phyloP scores from a whole-genome alignment of 495 filamentous ascomycete genomes.

The Hypoxylon fuscum region DNA sequence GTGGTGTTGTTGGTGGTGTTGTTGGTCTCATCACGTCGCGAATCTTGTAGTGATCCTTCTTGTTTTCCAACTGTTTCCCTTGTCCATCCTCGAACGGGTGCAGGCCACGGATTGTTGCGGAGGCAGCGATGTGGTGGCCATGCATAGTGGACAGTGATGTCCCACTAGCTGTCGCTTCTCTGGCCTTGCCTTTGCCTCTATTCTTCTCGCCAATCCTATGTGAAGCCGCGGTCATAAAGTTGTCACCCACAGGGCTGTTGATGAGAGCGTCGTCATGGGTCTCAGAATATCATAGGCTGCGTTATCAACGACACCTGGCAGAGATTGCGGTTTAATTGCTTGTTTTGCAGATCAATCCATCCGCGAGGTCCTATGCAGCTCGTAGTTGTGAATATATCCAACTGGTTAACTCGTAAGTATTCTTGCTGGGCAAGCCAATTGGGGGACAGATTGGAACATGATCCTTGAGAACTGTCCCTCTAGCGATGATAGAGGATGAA shows the following conservation, averaged over 20 bases:
- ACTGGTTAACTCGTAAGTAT: slow-evolving; percentile 2
- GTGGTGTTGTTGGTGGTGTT: no score
- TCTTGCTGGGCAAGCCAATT: slow-evolving; percentile 1
- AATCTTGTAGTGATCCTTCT: no score
- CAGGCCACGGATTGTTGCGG: no score
- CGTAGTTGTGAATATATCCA: slow-evolving; percentile 4
- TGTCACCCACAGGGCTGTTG: slow-evolving; percentile 3
- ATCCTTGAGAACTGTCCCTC: slow-evolving; percentile 7
- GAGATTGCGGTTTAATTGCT: slow-evolving; percentile 3
- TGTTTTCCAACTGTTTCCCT: no score
- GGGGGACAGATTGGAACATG: background rate
- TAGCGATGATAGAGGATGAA: no score
- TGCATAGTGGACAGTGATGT: no score
- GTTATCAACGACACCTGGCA: slow-evolving; percentile 3
- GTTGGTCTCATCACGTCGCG: no score
- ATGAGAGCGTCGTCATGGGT: slow-evolving; percentile 12
- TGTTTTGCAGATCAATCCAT: slow-evolving; percentile 1
- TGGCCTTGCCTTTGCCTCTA: no score
- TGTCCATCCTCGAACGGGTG: no score
- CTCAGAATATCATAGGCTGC: slow-evolving; percentile 11
- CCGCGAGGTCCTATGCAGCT: slow-evolving; percentile 9
- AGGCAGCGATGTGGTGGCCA: no score
- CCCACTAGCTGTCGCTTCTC: no score
- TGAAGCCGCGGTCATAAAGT: slow-evolving; percentile 17
- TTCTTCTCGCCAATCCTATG: slow-evolving; percentile 8